A percentile compares a stretch with the other conserved stretches of the same genome.
Conservation (phyloP, 176 grass and related monocot species). For the Juncus inflexus region DNA sequence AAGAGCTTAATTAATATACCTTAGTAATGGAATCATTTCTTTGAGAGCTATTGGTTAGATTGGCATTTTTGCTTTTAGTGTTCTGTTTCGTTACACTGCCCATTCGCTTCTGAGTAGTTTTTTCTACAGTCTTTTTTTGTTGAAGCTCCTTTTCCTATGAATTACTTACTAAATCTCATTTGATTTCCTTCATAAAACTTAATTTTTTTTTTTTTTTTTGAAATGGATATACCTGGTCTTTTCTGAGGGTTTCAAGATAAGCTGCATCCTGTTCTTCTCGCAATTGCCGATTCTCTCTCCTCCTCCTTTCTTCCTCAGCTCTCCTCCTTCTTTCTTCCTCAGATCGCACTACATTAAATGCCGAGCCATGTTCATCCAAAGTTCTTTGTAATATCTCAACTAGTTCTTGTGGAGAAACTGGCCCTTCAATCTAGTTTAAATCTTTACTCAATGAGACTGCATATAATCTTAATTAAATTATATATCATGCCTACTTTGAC, state of each 20-base stretch:
- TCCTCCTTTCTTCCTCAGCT: conserved; percentile 49
- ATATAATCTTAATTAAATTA: not conserved
- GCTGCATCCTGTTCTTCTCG: conserved; percentile 55
- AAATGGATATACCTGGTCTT: conserved; percentile 44
- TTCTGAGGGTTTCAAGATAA: conserved; percentile 55
- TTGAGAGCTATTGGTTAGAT: conserved; percentile 25
- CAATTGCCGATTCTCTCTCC: conserved; percentile 32
- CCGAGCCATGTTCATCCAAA: conserved; percentile 49
- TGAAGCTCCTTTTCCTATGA: conserved; percentile 48
- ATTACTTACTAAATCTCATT: not conserved
- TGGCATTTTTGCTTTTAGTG: conserved; percentile 22
- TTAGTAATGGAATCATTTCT: conserved; percentile 48
- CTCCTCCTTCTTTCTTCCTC: conserved; percentile 54
- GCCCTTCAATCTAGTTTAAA: conserved; percentile 45
- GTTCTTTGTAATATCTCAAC: conserved; percentile 62
- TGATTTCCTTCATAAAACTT: conserved; percentile 2
- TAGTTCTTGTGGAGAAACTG: conserved; percentile 52
- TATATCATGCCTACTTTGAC: not conserved
- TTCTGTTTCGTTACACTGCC: conserved; percentile 21
- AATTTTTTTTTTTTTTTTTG: not conserved
- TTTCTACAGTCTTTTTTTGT: conserved; percentile 23
- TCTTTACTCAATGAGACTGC: not conserved
- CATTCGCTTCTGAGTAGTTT: not conserved
- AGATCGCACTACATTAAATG: conserved; percentile 28
- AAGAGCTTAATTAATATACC: conserved; percentile 27